phyloP scores from a whole-genome alignment of 2,329 filamentous ascomycete genomes.

The Fusarium sublunatum region DNA sequence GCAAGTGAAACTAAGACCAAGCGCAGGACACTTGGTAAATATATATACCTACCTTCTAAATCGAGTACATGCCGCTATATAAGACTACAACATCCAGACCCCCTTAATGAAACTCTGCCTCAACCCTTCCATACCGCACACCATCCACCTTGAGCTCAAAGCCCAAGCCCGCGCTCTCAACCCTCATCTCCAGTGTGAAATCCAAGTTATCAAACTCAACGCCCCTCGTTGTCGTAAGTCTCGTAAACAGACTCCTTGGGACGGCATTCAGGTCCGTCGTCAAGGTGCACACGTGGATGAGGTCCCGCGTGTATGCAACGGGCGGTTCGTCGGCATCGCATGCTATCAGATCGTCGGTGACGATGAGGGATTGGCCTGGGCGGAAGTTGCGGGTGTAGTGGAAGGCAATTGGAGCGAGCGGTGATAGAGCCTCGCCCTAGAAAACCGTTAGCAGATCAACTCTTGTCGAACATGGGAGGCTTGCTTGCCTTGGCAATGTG shows the following conservation, averaged over 20 bases:
- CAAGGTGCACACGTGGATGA: slow-evolving; percentile 80
- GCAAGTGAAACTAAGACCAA: not conserved
- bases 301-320: slow-evolving; percentile 66
- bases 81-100: not conserved
- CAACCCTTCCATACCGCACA: slow-evolving; percentile 79
- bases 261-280: slow-evolving; percentile 84
- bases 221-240: slow-evolving; percentile 80
- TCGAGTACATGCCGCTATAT: not conserved
- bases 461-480: slow-evolving; percentile 32
- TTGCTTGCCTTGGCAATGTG: slow-evolving; percentile 77
- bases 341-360: slow-evolving; percentile 83
- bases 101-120: slow-evolving; percentile 76
- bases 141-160: slow-evolving; percentile 85
- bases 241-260: slow-evolving; percentile 77
- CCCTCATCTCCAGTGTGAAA: slow-evolving; percentile 85
- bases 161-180: slow-evolving; percentile 79
- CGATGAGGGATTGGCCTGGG: slow-evolving; percentile 78
- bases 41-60: slow-evolving; percentile 13
- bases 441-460: not conserved
- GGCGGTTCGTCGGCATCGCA: slow-evolving; percentile 77
- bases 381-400: slow-evolving; percentile 89
- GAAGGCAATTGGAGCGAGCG: slow-evolving; percentile 79
- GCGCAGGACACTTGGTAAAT: not conserved
- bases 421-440: slow-evolving; percentile 79
- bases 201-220: slow-evolving; percentile 86